phyloP scores from a whole-genome alignment of 106 monocot genomes.

The Iris macrosiphon region DNA sequence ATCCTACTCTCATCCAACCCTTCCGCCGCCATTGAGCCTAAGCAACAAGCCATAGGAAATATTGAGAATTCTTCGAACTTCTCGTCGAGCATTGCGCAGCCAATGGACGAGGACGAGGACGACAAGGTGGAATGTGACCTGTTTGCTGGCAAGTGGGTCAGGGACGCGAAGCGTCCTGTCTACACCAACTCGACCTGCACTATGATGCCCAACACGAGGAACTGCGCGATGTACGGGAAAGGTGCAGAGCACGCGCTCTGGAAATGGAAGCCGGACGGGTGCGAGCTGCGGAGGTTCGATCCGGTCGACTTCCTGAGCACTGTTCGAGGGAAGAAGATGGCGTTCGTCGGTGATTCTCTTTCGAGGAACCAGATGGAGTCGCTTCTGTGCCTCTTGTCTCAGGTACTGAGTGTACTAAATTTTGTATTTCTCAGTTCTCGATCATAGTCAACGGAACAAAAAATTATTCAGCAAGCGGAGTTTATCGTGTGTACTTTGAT shows the following conservation, averaged over 20 bases:
- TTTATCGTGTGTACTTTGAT: too few relatives aligned
- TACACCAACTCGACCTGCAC: slow-evolving; percentile 28
- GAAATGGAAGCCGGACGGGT: slow-evolving; percentile 50
- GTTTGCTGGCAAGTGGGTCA: slow-evolving; percentile 24
- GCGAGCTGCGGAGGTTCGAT: slow-evolving; percentile 29
- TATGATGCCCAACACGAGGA: slow-evolving; percentile 21
- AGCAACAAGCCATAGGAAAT: too few relatives aligned
- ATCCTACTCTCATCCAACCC: too few relatives aligned
- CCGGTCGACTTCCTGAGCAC: slow-evolving; percentile 16
- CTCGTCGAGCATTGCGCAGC: too few relatives aligned
- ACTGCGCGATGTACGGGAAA: slow-evolving; percentile 45
- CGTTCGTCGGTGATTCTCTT: slow-evolving; percentile 37
- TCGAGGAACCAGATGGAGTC: slow-evolving; percentile 48
- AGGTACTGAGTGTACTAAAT: too few relatives aligned
- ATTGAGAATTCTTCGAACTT: too few relatives aligned
- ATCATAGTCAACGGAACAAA: too few relatives aligned
- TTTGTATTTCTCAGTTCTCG: too few relatives aligned
- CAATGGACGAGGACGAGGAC: too few relatives aligned
- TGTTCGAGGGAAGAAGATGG: slow-evolving; percentile 35
- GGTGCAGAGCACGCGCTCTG: slow-evolving; percentile 20
- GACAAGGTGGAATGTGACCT: too few relatives aligned
- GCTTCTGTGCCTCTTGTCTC: slow-evolving; percentile 45
- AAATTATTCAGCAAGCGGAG: too few relatives aligned
- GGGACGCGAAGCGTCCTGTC: slow-evolving; percentile 4
- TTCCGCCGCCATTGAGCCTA: not conserved